These are phyloP conservation scores for Gossypium davidsonii DNA, from an alignment of 441 rosid genomes.

Conservation along the genomic window DNA sequence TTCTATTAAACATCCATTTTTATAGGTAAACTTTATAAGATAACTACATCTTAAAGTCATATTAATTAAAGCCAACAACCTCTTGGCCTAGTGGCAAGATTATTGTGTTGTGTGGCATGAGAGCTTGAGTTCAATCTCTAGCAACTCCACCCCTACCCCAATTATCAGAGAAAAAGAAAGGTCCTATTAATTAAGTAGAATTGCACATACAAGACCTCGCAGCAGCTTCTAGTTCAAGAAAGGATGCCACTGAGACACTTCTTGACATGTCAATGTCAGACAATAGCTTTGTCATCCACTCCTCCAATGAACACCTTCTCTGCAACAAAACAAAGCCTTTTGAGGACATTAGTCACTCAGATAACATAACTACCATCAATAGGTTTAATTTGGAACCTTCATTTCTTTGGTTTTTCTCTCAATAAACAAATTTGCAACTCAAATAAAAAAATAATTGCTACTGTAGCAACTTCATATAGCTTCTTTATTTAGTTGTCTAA, in stretches of 20 bases:
- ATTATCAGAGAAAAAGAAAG: too few species aligned
- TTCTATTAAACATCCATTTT: conserved; percentile 8
- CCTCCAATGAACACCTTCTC: conserved; percentile 95
- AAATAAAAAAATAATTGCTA: background rate
- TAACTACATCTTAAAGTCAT: conserved; percentile 8
- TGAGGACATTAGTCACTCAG: conserved; percentile 31
- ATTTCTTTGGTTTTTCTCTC: background rate
- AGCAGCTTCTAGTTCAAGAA: conserved; percentile 97
- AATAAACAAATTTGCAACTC: background rate
- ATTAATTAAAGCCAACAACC: conserved; percentile 9
- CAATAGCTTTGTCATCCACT: conserved; percentile 91
- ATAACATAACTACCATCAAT: background rate
- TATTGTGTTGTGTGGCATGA: too few species aligned
- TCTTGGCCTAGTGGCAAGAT: too few species aligned
- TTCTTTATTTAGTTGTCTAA: conserved; percentile 4
- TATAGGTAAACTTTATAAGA: conserved; percentile 2
- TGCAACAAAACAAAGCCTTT: conserved; percentile 50
- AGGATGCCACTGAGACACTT: conserved; percentile 76
- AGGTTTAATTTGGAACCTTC: background rate
- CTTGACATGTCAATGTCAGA: conserved; percentile 94
- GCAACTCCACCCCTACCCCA: too few species aligned
- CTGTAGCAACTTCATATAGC: background rate
- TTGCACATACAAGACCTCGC: conserved; percentile 83
- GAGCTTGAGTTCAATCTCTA: too few species aligned
- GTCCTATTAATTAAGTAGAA: conserved; percentile 19